These are phyloP conservation scores for Phialemonium atrogriseum DNA, from an alignment of 2,329 filamentous ascomycete species.

Conservation along the genomic window DNA sequence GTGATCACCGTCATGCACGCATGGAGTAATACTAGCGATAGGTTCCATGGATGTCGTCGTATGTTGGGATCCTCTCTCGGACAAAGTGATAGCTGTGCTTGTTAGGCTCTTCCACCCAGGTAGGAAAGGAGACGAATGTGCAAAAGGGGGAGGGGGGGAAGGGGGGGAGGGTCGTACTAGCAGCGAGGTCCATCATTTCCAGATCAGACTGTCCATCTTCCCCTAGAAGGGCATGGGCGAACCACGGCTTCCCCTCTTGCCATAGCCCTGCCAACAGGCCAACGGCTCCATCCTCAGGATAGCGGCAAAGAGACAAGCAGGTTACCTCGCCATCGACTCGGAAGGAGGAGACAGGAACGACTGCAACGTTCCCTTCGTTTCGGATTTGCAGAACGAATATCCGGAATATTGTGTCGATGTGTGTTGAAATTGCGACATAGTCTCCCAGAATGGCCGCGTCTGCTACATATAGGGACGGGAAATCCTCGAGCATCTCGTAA, in stretches of 20 bases:
- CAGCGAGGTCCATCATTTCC: slow-evolving; percentile 11
- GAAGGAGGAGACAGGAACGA: slow-evolving; percentile 22
- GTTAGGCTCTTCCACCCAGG: too few relatives aligned
- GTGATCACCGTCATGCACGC: slow-evolving; percentile 13
- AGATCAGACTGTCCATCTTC: slow-evolving; percentile 2
- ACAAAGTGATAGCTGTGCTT: too few relatives aligned
- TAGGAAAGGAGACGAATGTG: too few relatives aligned
- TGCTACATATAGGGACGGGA: slow-evolving; percentile 18
- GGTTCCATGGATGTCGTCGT: slow-evolving; percentile 6
- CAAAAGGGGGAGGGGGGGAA: too few relatives aligned
- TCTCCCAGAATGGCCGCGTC: slow-evolving; percentile 32
- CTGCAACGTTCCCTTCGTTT: slow-evolving; percentile 11
- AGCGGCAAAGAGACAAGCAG: slow-evolving; percentile 29
- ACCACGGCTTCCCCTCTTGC: slow-evolving; percentile 19
- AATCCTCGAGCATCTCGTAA: slow-evolving; percentile 7
- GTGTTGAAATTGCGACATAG: slow-evolving; percentile 33
- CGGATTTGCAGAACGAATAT: slow-evolving; percentile 31
- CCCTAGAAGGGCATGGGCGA: slow-evolving; percentile 20
- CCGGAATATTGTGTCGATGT: slow-evolving; percentile 24
- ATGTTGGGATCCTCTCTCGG: too few relatives aligned
- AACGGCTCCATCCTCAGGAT: not conserved
- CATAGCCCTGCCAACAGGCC: slow-evolving; percentile 22
- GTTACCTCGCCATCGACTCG: slow-evolving; percentile 39
- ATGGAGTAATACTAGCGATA: slow-evolving; percentile 13
- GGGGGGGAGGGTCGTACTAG: too few relatives aligned